These are phyloP conservation scores for Kalanchoe fedtschenkoi DNA, from an alignment of 164 flowering plant genomes.

Conservation along the genomic window DNA sequence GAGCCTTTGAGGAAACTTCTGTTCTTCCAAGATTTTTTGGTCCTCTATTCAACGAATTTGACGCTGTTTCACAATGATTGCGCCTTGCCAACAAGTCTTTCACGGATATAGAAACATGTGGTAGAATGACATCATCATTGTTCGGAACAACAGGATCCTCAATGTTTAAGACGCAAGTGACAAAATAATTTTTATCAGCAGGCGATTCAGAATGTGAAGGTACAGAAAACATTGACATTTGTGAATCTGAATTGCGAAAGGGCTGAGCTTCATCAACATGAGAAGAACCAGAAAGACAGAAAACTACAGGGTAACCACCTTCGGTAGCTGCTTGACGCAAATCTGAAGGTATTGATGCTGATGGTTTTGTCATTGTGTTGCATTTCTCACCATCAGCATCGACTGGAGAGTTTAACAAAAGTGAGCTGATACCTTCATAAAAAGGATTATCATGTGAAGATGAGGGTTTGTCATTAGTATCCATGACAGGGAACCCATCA, in stretches of 20 bases:
- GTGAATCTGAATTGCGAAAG: conserved; percentile 16
- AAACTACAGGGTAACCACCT: conserved; percentile 14
- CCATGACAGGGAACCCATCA: conserved; percentile 16
- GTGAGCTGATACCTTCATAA: conserved; percentile 42
- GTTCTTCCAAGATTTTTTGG: background rate
- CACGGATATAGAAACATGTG: conserved; percentile 14
- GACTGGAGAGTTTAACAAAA: conserved; percentile 40
- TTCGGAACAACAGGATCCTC: conserved; percentile 68
- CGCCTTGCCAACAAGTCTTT: background rate
- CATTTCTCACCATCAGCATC: conserved; percentile 23
- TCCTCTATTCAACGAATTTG: conserved; percentile 10
- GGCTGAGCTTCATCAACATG: conserved; percentile 8
- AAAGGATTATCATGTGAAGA: conserved; percentile 34
- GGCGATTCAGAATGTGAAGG: conserved; percentile 19
- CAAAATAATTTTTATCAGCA: conserved; percentile 27
- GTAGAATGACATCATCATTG: conserved; percentile 51
- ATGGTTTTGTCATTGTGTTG: conserved; percentile 14
- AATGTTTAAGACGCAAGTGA: conserved; percentile 51
- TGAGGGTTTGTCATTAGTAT: conserved; percentile 40
- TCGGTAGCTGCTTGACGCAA: conserved; percentile 9
- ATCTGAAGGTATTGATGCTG: conserved; percentile 18
- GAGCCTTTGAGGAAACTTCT: conserved; percentile 15
- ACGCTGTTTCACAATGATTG: background rate
- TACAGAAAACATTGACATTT: conserved; percentile 15
- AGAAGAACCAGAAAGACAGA: conserved; percentile 10